Evolutionary conservation across 257 asterid species (phyloP).

Genomic region (Solanum verrucosum): DNA sequence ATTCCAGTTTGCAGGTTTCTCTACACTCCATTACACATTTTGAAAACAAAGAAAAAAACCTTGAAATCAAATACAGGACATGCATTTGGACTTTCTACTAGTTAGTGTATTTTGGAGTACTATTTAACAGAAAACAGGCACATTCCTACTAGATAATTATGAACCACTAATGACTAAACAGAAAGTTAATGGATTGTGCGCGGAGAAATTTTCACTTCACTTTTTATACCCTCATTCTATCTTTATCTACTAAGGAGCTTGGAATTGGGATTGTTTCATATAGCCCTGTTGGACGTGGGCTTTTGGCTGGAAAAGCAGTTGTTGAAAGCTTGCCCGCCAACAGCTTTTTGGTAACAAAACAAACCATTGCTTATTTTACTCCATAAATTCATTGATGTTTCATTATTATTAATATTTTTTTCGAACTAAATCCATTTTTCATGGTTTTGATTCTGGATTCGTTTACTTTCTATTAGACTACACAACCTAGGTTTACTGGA

Average conservation of each 20-base stretch:
- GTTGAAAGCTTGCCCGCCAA: slow-evolving; percentile 25
- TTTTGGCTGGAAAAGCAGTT: slow-evolving; percentile 42
- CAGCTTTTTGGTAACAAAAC: slow-evolving; percentile 30
- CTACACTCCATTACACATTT: neutral
- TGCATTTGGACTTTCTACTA: neutral
- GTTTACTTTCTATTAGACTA: slow-evolving; percentile 7
- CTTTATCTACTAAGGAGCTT: slow-evolving; percentile 33
- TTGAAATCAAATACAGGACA: neutral
- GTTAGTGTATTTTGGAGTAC: neutral
- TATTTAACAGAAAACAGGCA: neutral
- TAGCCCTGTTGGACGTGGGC: slow-evolving; percentile 46
- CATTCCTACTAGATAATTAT: neutral
- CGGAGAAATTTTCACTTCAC: neutral
- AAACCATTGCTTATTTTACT: neutral
- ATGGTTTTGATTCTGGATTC: neutral
- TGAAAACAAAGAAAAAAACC: neutral
- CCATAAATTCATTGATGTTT: neutral
- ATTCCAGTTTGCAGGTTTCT: slow-evolving; percentile 46
- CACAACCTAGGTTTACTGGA: slow-evolving; percentile 48
- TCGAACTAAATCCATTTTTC: neutral
- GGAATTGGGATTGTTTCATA: slow-evolving; percentile 61
- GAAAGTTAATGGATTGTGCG: neutral
- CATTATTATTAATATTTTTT: neutral
- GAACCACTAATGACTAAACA: neutral
- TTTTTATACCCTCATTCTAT: neutral